phyloP scores from a whole-genome alignment of 257 asterid species.

The Ocimum tenuiflorum region DNA sequence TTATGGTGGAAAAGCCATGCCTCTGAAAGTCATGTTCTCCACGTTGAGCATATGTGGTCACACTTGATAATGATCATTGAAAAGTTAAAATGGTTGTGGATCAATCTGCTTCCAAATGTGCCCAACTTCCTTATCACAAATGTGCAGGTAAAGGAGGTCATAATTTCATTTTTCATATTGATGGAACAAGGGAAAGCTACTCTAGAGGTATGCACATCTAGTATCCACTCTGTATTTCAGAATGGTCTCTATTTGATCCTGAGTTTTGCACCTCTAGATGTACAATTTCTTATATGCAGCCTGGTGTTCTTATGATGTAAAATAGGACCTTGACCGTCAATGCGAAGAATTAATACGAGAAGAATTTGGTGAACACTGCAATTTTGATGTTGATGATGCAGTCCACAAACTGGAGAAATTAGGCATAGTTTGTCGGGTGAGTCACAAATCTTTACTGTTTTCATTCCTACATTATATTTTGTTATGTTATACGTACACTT shows the following conservation, averaged over 20 bases:
- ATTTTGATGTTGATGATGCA: constrained; percentile 92
- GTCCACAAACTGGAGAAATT: constrained; percentile 81
- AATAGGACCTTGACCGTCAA: constrained; percentile 78
- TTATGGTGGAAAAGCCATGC: not conserved
- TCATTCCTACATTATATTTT: not conserved
- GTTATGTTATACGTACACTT: not conserved
- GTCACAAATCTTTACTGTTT: constrained; percentile 23
- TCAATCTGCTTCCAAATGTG: constrained; percentile 8
- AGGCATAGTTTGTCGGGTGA: constrained; percentile 83
- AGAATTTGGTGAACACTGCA: constrained; percentile 77
- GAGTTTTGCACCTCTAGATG: constrained; percentile 8
- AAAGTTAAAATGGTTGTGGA: constrained; percentile 6
- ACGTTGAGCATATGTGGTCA: not conserved
- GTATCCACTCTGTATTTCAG: constrained; percentile 2
- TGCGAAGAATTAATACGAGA: constrained; percentile 87
- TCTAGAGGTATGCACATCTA: constrained; percentile 49
- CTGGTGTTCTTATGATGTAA: constrained; percentile 18
- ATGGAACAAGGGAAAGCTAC: constrained; percentile 98
- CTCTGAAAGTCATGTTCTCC: not conserved
- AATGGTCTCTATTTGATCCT: constrained; percentile 13
- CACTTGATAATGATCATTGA: not conserved
- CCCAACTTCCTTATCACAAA: constrained; percentile 18
- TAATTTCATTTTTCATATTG: constrained; percentile 80
- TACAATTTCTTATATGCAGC: constrained; percentile 10
- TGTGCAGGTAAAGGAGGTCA: constrained; percentile 95